phyloP scores from a whole-genome alignment of 2,329 filamentous ascomycete species.

The Neonectria coccinea region DNA sequence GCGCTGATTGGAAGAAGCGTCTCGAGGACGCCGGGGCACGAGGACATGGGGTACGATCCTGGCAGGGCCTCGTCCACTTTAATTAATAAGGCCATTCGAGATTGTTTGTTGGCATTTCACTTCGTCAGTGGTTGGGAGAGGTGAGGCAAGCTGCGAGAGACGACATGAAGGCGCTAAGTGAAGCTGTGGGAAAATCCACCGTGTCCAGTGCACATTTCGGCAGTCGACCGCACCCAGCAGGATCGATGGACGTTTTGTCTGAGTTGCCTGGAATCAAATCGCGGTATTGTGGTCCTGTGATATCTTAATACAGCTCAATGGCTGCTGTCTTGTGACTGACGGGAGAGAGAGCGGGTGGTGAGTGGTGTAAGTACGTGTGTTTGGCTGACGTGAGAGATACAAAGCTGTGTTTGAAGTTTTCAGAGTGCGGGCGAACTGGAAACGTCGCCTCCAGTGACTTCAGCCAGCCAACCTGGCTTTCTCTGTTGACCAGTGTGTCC shows the following conservation, averaged over 20 bases:
- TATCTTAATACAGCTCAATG: slow-evolving; percentile 23
- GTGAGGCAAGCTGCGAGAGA: slow-evolving; percentile 13
- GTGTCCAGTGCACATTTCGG: background rate
- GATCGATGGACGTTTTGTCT: slow-evolving; percentile 5
- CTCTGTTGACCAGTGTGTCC: slow-evolving; percentile 3
- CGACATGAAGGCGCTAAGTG: slow-evolving; percentile 30
- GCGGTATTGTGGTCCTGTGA: background rate
- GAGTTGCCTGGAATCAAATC: slow-evolving; percentile 1
- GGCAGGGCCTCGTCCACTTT: slow-evolving; percentile 32
- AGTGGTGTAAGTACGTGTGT: background rate
- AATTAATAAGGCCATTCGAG: slow-evolving; percentile 38
- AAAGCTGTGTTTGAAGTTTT: slow-evolving; percentile 12
- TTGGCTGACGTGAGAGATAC: slow-evolving; percentile 25
- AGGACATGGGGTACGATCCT: slow-evolving; percentile 29
- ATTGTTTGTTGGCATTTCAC: slow-evolving; percentile 17
- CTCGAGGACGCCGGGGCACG: slow-evolving; percentile 24
- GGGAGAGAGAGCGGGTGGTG: background rate
- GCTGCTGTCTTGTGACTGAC: slow-evolving; percentile 17
- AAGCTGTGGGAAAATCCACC: slow-evolving; percentile 25
- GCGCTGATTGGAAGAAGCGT: slow-evolving; percentile 38
- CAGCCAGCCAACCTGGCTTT: slow-evolving; percentile 1
- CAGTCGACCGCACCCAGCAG: slow-evolving; percentile 3
- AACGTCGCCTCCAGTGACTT: slow-evolving; percentile 9
- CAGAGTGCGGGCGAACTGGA: slow-evolving; percentile 19
- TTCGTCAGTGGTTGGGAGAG: slow-evolving; percentile 24